phyloP scores from a whole-genome alignment of 441 rosid genomes.

The Geranium incanum region DNA sequence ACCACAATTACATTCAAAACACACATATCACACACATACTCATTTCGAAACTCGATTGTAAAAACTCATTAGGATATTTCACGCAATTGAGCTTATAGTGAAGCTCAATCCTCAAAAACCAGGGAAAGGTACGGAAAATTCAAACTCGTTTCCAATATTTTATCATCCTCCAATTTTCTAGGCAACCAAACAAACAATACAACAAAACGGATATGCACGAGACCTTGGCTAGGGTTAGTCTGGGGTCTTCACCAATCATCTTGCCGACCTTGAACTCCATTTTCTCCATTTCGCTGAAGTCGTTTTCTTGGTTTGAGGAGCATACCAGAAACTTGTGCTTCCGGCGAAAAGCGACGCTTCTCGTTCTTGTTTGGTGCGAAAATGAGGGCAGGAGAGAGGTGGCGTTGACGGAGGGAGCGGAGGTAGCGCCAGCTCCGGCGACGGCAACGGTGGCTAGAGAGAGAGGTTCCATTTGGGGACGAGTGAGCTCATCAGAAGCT shows the following conservation, averaged over 20 bases:
- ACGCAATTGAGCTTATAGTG: neutral
- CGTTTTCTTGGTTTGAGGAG: slow-evolving; percentile 51
- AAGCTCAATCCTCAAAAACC: neutral
- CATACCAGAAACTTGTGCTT: slow-evolving; percentile 33
- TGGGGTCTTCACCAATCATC: slow-evolving; percentile 82
- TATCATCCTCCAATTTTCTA: neutral
- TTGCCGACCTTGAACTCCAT: slow-evolving; percentile 91
- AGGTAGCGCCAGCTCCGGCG: slow-evolving; percentile 16
- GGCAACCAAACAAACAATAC: neutral
- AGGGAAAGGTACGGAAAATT: neutral
- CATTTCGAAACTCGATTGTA: neutral
- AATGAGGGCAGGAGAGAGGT: slow-evolving; percentile 16
- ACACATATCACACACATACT: neutral
- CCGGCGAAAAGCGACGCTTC: slow-evolving; percentile 20
- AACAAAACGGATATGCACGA: neutral
- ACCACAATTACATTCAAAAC: neutral
- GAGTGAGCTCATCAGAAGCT: slow-evolving; percentile 20
- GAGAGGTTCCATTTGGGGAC: slow-evolving; percentile 44
- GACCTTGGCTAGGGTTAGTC: slow-evolving; percentile 85
- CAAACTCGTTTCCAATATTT: neutral
- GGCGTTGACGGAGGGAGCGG: slow-evolving; percentile 17
- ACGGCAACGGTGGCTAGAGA: slow-evolving; percentile 32
- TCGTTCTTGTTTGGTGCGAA: slow-evolving; percentile 20
- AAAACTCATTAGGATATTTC: neutral
- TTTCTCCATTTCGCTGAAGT: slow-evolving; percentile 62